phyloP scores from a whole-genome alignment of 75 land plant genomes.

The Selaginella tamariscina region DNA sequence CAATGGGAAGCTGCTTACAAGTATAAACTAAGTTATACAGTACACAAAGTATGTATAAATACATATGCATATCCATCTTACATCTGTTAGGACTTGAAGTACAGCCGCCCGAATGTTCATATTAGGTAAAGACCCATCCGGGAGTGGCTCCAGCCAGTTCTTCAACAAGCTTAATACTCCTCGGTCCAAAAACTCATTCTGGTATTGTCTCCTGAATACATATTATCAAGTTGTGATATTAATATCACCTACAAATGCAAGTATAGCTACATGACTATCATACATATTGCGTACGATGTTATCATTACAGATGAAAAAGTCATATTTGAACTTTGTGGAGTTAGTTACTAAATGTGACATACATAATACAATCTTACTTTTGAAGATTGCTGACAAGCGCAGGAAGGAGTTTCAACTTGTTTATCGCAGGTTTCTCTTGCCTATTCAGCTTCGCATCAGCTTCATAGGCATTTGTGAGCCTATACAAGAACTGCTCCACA shows the following conservation, averaged over 20 bases:
- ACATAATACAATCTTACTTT: slow-evolving; percentile 50
- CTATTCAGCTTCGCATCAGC: slow-evolving; percentile 84
- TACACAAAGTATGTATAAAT: neutral
- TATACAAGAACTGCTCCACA: slow-evolving; percentile 86
- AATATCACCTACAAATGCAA: neutral
- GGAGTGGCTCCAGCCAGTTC: slow-evolving; percentile 96
- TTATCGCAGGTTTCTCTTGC: slow-evolving; percentile 75
- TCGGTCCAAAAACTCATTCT: slow-evolving; percentile 92
- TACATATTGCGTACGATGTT: too few relatives aligned
- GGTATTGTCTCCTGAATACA: slow-evolving; percentile 68
- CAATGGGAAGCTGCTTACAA: slow-evolving; percentile 68
- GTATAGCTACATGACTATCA: neutral
- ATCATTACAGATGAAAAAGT: too few relatives aligned
- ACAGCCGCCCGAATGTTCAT: slow-evolving; percentile 79
- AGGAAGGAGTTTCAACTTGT: slow-evolving; percentile 79
- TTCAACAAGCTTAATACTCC: slow-evolving; percentile 70
- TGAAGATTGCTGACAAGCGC: slow-evolving; percentile 66
- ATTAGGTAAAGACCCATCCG: slow-evolving; percentile 97
- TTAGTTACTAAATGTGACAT: too few relatives aligned
- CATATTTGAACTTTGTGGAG: too few relatives aligned
- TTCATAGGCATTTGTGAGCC: slow-evolving; percentile 88
- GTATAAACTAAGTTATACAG: neutral
- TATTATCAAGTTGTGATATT: too few relatives aligned
- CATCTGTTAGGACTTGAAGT: slow-evolving; percentile 75
- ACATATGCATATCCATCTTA: slow-evolving; percentile 17